Base-by-base conservation (phyloP, 2,329 filamentous ascomycete genomes). In the Aspergillus texensis region DNA sequence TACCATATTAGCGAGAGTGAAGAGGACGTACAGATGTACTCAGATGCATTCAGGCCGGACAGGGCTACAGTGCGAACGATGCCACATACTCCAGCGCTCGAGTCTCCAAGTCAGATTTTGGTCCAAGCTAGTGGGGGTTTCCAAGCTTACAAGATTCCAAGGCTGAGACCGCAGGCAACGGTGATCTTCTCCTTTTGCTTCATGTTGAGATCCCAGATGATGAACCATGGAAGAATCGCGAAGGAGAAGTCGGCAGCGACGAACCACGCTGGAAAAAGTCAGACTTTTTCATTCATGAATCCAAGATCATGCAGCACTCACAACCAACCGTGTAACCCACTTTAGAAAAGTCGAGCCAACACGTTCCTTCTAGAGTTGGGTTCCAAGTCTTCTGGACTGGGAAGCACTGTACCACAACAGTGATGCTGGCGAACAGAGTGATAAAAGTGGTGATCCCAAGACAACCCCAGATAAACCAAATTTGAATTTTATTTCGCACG, bases 181-280 rank as follows among this genome's bases (percentile, higher is more conserved):
- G 81, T 73, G 28, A 81, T 73, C 69, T 82, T 83, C 48, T 83
- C 81, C 19, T 79, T 74, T n/a, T 70, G 75, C 16, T 78, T 78
- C 79, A 83, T 83, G 36, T 80, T 77, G 9, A 83, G 63, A 0
- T 76, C 74, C 79, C 80, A 82, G 26, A 83, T 76, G 9, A 83
- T 73, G 1, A 80, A 71, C 80, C 81, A 83, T 0, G 81, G 81
- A 5, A 82, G 68, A 41, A 69, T 70, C 2, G 68, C 70, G 60
- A 71, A 70, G 24, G 65, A 65, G 46, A 71, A 67, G 45, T 72
- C 69, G 34, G 64, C 67, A 9, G 64, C 68, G n/a, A 71, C 66
- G 19, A 71, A 70, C 68, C 39, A 41, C 16, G 39, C 39, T 41
- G 16, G 6, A 10, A 41, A 19, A n/a, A n/a, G 19, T 41, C 16